Base-by-base conservation (phyloP, 2,329 filamentous ascomycete species). In the Teratosphaeriaceae sp. region DNA sequence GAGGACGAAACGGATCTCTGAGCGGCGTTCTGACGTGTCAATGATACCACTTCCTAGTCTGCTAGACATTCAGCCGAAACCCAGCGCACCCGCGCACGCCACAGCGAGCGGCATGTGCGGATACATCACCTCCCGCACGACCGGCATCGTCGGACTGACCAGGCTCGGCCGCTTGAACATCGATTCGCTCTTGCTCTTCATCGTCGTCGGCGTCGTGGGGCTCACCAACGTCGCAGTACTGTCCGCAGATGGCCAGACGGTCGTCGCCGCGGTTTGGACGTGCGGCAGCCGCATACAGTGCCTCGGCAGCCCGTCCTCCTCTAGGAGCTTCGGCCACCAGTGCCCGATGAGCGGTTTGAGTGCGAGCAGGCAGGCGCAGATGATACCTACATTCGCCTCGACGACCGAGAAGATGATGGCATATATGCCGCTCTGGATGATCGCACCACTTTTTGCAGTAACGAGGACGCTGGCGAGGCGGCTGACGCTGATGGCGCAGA, bases 351-450 rank as follows among this genome's bases (percentile, higher is more conserved):
- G 53, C 5, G 65, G 67, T 40, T 68, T 70, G 47, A 71, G 59
- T 2, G 67, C 65, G 1, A 70, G 53, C 15, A 71, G 46, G 2
- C 63, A 71, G 9, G 67, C 66, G 50, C 66, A 71, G 3, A 67
- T 62, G 48, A 71, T 68, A 19, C 66, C 65, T 1, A 68, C 57
- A 38, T 71, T 70, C 38, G 65, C 58, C 53, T 72, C 68, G 30
- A 65, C 55, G 2, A 59, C 59, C 2, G 64, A 67, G 60, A 66
- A 70, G 9, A 65, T 59, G 4, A 68, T 49, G 5, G 65, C 60
- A 48, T 64, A 62, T 8, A 63, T 61, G n/a, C 66, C 65, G 1
- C 65, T 62, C 24, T 57, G 44, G 27, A 60, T 45, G 13, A 44
- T 54, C 23, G 57, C 46, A 11, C 56, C 57, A 19, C 44, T 30